Evolutionary conservation across 768 basidiomycete species (phyloP).

Genomic region (Krasilnikovozyma curviuscula): DNA sequence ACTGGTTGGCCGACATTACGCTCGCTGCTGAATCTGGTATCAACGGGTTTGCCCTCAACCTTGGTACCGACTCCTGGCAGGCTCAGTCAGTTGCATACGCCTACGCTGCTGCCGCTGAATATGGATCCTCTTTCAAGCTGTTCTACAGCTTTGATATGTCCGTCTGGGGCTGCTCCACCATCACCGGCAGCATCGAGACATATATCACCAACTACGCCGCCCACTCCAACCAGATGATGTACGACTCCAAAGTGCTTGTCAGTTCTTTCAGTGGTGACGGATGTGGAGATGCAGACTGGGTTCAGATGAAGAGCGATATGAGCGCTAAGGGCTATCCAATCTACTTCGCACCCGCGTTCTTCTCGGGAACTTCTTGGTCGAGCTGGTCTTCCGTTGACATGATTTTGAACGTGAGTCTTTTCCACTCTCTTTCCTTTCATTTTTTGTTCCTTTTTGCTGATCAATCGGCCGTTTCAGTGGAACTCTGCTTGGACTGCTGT

Average conservation of each 20-base stretch:
- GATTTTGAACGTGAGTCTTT: constrained; percentile 27
- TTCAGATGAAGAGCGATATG: neutral
- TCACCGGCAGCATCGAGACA: constrained; percentile 16
- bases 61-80: constrained; percentile 48
- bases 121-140: constrained; percentile 5
- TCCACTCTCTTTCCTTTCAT: constrained; percentile 11
- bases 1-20: constrained; percentile 32
- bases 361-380: constrained; percentile 24
- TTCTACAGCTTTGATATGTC: constrained; percentile 20
- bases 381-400: constrained; percentile 4
- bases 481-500: constrained; percentile 17
- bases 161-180: constrained; percentile 16
- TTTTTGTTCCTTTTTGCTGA: too few species aligned
- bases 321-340: constrained; percentile 21
- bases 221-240: constrained; percentile 21
- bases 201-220: constrained; percentile 17
- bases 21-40: constrained; percentile 38
- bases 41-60: constrained; percentile 36
- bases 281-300: constrained; percentile 18
- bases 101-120: constrained; percentile 32
- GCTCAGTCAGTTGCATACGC: constrained; percentile 42
- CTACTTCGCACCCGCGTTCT: constrained; percentile 53
- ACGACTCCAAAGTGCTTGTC: constrained; percentile 23
- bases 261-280: constrained; percentile 25
- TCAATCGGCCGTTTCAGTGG: constrained; percentile 13